Evolutionary conservation across 1,284 basidiomycete genomes (phyloP), one percentile per base, ranked within the genome.

Genomic region (Irpex lacteus): DNA sequence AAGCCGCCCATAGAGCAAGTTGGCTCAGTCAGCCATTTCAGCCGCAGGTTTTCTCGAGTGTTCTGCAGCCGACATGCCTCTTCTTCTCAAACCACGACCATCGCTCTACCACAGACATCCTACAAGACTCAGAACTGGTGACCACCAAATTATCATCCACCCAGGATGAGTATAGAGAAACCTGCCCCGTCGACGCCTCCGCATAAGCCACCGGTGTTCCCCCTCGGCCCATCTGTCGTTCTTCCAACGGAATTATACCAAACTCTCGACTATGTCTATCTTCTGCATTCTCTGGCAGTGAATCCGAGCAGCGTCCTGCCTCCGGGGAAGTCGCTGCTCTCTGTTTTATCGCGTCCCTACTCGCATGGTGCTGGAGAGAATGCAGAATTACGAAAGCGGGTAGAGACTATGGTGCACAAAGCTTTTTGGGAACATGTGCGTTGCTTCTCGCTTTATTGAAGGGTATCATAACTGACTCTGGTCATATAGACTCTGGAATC

Each of bases 381-480:
- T 15, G 71, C 77, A 5, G 72, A 72, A 11, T 67, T 89, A 3
- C 78, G 82, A 21, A 76, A 80, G 40, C 80, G 78, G 65, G 85
- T 92, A 5, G 81, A 82, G 64, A 78, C 82, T 61, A 77, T 83
- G 4, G 82, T 84, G 13, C 85, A 87, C 70, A 77, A 75, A 55
- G 88, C 86, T 5, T 92, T 91, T 70, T 92, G 90, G 90, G 85
- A 87, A 52, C 83, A 89, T 80, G 89, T 89, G 70, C 66, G 76
- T 61, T 34, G 4, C 7, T n/a, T 37, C 49, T 56, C 5, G 34
- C 59, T 44, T 63, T 13, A 32, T 34, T 9, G 21, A 6, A 21
- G 9, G 1, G 0, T 18, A 9, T 53, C n/a, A 60, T 32, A 61
- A 55, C 38, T 32, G 21, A 19, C 57, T 1, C 49, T 44, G 56